A percentile compares a stretch with the other conserved stretches of the same genome.
Conservation (phyloP, 2,329 filamentous ascomycete genomes). For the Aphanocladium album region DNA sequence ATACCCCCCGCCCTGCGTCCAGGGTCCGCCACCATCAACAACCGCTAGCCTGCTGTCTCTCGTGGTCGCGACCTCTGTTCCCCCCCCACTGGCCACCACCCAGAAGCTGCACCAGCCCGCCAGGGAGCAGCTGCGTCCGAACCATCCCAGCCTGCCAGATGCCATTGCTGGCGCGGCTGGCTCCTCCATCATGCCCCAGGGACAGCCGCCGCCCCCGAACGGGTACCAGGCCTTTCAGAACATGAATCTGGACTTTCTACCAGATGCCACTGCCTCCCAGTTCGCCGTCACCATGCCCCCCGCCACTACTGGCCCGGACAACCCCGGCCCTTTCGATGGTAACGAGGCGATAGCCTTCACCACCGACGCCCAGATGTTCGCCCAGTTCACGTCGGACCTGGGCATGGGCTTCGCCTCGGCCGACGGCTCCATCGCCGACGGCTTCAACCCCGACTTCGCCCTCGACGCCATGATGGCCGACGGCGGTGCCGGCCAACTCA, state of each 20-base stretch:
- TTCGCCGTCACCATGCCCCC: not conserved
- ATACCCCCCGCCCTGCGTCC: not conserved
- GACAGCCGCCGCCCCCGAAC: conserved; percentile 4
- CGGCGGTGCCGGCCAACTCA: conserved; percentile 24
- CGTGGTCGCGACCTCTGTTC: not conserved
- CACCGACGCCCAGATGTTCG: conserved; percentile 7
- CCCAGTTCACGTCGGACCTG: conserved; percentile 5
- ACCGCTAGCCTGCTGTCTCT: not conserved
- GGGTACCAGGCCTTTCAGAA: conserved; percentile 4
- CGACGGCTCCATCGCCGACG: conserved; percentile 1
- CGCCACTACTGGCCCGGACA: not conserved
- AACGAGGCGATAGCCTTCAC: conserved; percentile 7
- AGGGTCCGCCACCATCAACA: not conserved
- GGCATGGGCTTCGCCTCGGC: conserved; percentile 2
- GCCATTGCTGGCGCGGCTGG: conserved; percentile 4
- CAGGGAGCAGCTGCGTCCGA: not conserved
- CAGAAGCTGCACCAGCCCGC: conserved; percentile 1
- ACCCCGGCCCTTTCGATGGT: not conserved
- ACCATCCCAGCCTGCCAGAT: not conserved
- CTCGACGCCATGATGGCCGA: conserved; percentile 15
- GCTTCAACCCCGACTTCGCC: conserved; percentile 11
- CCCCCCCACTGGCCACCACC: not conserved
- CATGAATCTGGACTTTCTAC: conserved; percentile 1
- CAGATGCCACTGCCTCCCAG: conserved; percentile 11
- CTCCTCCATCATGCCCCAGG: conserved; percentile 10